Evolutionary conservation across 257 asterid genomes (phyloP).

Genomic region (Jacaranda copaia): DNA sequence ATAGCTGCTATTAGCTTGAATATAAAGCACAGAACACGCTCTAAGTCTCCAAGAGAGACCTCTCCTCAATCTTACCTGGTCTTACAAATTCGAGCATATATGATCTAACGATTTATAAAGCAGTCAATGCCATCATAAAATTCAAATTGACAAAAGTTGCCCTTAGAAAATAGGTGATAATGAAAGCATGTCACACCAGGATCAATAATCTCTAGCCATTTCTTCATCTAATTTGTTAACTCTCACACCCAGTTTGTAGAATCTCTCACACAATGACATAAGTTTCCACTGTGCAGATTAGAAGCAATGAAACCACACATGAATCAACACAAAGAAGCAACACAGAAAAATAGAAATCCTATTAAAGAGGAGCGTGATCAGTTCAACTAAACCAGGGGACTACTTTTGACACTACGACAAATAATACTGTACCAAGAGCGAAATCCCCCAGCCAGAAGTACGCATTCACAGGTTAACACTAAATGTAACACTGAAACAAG

Average conservation of each 20-base stretch:
- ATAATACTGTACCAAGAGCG: slow-evolving; percentile 36
- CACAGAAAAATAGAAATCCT: slow-evolving; percentile 4
- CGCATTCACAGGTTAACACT: slow-evolving; percentile 42
- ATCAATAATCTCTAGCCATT: too few species aligned
- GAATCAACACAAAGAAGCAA: neutral
- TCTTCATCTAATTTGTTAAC: too few species aligned
- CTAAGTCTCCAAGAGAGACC: too few species aligned
- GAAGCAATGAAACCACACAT: neutral
- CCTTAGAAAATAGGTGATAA: too few species aligned
- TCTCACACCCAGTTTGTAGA: neutral
- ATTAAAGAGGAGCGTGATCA: slow-evolving; percentile 14
- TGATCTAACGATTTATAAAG: too few species aligned
- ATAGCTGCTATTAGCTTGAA: too few species aligned
- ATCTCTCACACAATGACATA: neutral
- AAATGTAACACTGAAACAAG: slow-evolving; percentile 33
- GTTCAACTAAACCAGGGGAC: slow-evolving; percentile 27
- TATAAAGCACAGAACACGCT: too few species aligned
- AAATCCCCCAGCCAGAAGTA: slow-evolving; percentile 31
- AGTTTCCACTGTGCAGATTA: neutral
- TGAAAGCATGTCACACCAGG: too few species aligned
- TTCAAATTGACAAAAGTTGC: too few species aligned
- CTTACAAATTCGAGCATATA: too few species aligned
- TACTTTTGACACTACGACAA: slow-evolving; percentile 30
- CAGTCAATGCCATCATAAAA: too few species aligned
- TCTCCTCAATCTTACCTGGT: too few species aligned